phyloP scores from a whole-genome alignment of 495 filamentous ascomycete genomes.

The Apodospora peruviana region DNA sequence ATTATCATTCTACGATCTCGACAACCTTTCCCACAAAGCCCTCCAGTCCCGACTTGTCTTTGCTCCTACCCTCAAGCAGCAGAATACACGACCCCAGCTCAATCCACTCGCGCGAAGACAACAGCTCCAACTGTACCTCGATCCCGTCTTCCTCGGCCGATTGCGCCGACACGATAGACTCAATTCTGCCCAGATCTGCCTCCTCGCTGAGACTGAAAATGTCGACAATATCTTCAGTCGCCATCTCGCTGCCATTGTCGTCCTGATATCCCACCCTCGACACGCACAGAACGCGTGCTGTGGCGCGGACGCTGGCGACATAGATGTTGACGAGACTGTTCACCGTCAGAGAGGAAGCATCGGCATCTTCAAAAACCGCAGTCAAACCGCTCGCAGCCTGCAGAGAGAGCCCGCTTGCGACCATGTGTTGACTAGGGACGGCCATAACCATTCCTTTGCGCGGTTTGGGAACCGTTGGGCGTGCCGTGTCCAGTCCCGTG shows the following conservation, averaged over 20 bases:
- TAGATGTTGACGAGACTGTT: constrained; percentile 71
- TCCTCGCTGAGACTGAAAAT: constrained; percentile 63
- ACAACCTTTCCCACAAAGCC: constrained; percentile 60
- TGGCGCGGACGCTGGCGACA: constrained; percentile 77
- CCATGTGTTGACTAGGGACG: constrained; percentile 47
- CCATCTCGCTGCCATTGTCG: constrained; percentile 13
- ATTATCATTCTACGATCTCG: constrained; percentile 44
- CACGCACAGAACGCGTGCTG: constrained; percentile 57
- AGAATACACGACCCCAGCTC: constrained; percentile 74
- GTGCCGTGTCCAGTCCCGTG: constrained; percentile 2
- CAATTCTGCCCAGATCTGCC: constrained; percentile 30
- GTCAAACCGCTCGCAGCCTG: constrained; percentile 52
- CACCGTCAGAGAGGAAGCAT: constrained; percentile 31
- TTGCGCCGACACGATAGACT: constrained; percentile 12
- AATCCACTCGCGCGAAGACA: constrained; percentile 76
- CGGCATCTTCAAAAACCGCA: constrained; percentile 40
- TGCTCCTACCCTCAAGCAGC: constrained; percentile 54
- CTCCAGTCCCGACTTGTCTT: constrained; percentile 57
- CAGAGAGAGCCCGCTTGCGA: constrained; percentile 39
- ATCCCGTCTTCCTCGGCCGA: constrained; percentile 35
- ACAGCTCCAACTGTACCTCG: constrained; percentile 69
- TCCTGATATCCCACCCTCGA: constrained; percentile 16
- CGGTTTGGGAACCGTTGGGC: constrained; percentile 43
- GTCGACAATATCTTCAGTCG: constrained; percentile 44
- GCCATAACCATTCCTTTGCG: constrained; percentile 83